These are phyloP conservation scores for Fraxinus xanthoxyloides DNA, from an alignment of 305 asterid species.

Conservation along the genomic window DNA sequence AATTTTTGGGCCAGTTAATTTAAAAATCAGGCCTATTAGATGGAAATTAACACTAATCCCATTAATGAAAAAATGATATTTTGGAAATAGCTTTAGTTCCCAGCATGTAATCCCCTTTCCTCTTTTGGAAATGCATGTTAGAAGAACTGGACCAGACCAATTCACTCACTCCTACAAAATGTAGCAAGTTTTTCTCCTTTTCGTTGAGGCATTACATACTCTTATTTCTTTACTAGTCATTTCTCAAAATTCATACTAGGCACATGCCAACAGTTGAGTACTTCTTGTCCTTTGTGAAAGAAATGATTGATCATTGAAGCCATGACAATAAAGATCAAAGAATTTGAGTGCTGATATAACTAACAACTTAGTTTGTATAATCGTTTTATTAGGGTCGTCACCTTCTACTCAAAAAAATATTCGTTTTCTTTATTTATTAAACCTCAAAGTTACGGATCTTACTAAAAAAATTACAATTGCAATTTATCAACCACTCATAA, in stretches of 20 bases:
- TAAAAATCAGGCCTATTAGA: neutral
- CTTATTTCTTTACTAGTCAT: conserved; percentile 6
- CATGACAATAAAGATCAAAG: neutral
- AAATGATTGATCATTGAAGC: neutral
- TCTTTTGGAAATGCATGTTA: neutral
- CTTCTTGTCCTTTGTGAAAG: neutral
- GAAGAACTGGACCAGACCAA: neutral
- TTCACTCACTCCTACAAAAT: neutral
- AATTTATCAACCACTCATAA: neutral
- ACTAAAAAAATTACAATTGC: neutral
- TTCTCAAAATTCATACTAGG: neutral
- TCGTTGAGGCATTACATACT: conserved; percentile 19
- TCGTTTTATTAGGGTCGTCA: neutral
- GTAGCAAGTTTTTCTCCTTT: conserved; percentile 15
- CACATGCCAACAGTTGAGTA: neutral
- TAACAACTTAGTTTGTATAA: neutral
- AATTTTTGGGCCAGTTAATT: neutral
- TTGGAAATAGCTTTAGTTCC: neutral
- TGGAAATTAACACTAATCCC: neutral
- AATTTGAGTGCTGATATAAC: neutral
- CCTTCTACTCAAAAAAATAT: neutral
- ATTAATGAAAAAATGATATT: neutral
- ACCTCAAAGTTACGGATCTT: neutral
- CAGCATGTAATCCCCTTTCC: neutral
- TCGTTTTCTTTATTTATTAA: neutral